Evolutionary conservation across 805 yeast genomes (phyloP).

Genomic region (Ogataea thermomethanolica): DNA sequence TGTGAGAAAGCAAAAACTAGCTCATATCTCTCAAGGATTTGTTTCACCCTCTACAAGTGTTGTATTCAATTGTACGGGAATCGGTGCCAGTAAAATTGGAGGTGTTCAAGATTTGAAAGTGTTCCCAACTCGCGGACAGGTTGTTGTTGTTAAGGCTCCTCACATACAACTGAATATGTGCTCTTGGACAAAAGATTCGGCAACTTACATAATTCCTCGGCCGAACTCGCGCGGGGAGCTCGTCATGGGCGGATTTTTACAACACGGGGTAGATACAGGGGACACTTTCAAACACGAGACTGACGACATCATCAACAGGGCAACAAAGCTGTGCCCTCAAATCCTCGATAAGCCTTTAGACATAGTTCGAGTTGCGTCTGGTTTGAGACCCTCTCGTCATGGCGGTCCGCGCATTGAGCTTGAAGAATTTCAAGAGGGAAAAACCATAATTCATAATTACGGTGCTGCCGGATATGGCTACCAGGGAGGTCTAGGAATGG

Average conservation of each 20-base stretch:
- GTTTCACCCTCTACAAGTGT: conserved; percentile 33
- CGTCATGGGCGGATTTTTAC: conserved; percentile 70
- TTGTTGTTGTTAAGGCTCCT: conserved; percentile 66
- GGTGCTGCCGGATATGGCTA: conserved; percentile 68
- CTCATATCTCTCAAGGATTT: conserved; percentile 56
- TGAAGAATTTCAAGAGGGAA: conserved; percentile 43
- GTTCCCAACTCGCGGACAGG: conserved; percentile 77
- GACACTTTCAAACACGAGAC: conserved; percentile 56
- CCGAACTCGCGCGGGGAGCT: conserved; percentile 63
- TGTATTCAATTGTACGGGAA: conserved; percentile 73
- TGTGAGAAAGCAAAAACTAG: conserved; percentile 43
- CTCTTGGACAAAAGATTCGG: conserved; percentile 53
- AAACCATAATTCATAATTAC: conserved; percentile 60
- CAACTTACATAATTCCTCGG: conserved; percentile 69
- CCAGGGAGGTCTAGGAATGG: conserved; percentile 63
- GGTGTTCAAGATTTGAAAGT: conserved; percentile 60
- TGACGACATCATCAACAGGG: conserved; percentile 48
- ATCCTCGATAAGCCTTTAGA: conserved; percentile 44
- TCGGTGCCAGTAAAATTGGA: conserved; percentile 59
- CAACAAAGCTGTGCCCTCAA: conserved; percentile 48
- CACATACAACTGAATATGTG: conserved; percentile 54
- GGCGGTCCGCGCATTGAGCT: conserved; percentile 71
- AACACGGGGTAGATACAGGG: conserved; percentile 55
- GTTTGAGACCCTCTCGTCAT: conserved; percentile 67
- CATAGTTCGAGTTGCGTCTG: conserved; percentile 61